phyloP scores from a whole-genome alignment of 305 asterid genomes.

The Rubia tinctorum region DNA sequence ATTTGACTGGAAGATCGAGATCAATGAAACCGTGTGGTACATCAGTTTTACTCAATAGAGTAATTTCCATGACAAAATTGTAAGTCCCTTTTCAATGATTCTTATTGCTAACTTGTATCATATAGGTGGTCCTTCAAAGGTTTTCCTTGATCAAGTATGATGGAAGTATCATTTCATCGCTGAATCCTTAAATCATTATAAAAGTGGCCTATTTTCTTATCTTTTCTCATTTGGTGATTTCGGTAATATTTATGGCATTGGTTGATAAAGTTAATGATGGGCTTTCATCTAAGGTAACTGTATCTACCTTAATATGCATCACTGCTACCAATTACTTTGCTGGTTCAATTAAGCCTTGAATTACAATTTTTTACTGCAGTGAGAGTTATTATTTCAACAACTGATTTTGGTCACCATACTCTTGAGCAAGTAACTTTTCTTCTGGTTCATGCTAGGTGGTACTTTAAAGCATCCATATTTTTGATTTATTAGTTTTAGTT shows the following conservation, averaged over 20 bases:
- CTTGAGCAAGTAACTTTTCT: conserved; percentile 16
- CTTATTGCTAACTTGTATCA: not conserved
- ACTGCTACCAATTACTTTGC: conserved; percentile 19
- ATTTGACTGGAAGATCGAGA: too few relatives aligned
- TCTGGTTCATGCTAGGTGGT: not conserved
- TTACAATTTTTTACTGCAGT: conserved; percentile 20
- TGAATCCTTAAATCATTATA: not conserved
- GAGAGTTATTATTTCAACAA: conserved; percentile 20
- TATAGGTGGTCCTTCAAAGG: not conserved
- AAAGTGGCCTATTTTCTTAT: conserved; percentile 17
- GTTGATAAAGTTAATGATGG: conserved; percentile 78
- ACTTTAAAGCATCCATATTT: not conserved
- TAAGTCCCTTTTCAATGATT: conserved; percentile 32
- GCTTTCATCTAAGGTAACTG: conserved; percentile 70
- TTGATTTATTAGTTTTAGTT: too few relatives aligned
- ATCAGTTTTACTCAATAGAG: conserved; percentile 71
- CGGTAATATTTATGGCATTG: conserved; percentile 49
- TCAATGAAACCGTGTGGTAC: conserved; percentile 52
- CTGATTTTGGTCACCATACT: conserved; percentile 20
- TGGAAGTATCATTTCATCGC: not conserved
- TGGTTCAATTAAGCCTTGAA: conserved; percentile 22
- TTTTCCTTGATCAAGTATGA: not conserved
- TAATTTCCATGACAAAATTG: conserved; percentile 64
- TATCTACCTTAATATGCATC: conserved; percentile 22
- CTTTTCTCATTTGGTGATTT: conserved; percentile 38